Percentiles rank a stretch among this genome's conserved stretches.
Conservation (phyloP, 1,284 basidiomycete genomes). For the Anthracocystis setariae region DNA sequence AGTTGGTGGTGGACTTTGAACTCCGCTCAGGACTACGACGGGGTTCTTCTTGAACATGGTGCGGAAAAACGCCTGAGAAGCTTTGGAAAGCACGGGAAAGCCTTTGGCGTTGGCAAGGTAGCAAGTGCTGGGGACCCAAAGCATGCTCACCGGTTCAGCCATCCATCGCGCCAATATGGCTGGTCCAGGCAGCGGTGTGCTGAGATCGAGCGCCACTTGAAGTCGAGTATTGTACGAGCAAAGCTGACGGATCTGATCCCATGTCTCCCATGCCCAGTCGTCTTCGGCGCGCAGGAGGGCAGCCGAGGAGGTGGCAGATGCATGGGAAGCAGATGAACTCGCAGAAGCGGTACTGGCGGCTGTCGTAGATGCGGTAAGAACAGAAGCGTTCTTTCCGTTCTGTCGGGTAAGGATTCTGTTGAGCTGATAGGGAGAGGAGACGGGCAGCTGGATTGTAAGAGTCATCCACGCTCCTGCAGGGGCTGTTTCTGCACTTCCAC, state of each 20-base stretch:
- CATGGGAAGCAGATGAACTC: slow-evolving; percentile 37
- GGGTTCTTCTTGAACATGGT: slow-evolving; percentile 50
- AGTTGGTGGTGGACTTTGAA: slow-evolving; percentile 49
- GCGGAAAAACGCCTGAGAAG: slow-evolving; percentile 57
- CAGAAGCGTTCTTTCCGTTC: slow-evolving; percentile 22
- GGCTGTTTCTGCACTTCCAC: slow-evolving; percentile 53
- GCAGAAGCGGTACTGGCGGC: slow-evolving; percentile 37
- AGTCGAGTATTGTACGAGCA: slow-evolving; percentile 87
- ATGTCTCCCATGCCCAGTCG: slow-evolving; percentile 85
- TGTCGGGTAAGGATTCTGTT: slow-evolving; percentile 52
- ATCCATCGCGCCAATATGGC: slow-evolving; percentile 83
- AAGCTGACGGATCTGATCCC: slow-evolving; percentile 89
- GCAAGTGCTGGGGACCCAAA: slow-evolving; percentile 86
- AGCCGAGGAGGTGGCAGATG: slow-evolving; percentile 38
- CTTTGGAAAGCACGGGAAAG: slow-evolving; percentile 93
- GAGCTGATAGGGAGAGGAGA: slow-evolving; percentile 57
- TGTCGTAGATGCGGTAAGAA: slow-evolving; percentile 37
- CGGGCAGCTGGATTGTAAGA: slow-evolving; percentile 59
- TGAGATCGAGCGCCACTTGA: slow-evolving; percentile 82
- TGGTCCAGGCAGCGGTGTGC: slow-evolving; percentile 75
- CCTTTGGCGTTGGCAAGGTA: slow-evolving; percentile 97
- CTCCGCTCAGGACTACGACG: slow-evolving; percentile 52
- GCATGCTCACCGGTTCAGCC: slow-evolving; percentile 86
- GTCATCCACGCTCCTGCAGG: slow-evolving; percentile 57
- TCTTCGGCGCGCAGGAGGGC: slow-evolving; percentile 78